Percentiles rank a stretch among this genome's conserved stretches.
These are phyloP conservation scores for Leishmania mexicana DNA, from an alignment of 208 protist species.

Conservation along the genomic window DNA sequence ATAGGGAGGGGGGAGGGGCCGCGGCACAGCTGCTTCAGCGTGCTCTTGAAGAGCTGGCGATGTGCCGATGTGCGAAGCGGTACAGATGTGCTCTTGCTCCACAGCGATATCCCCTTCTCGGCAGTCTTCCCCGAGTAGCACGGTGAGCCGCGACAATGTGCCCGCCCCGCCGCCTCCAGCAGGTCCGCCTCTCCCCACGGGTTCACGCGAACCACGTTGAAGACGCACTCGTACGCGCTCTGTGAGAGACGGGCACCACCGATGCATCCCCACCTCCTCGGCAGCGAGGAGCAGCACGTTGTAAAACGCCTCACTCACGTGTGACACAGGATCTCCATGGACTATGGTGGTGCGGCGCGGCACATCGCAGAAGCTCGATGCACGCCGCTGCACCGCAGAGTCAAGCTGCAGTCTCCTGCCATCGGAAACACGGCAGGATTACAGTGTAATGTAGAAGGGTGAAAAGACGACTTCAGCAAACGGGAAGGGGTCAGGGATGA, in stretches of 20 bases:
- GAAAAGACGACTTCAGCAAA: slow-evolving; percentile 12
- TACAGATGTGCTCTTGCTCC: slow-evolving; percentile 14
- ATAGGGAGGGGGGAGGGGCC: too few relatives aligned
- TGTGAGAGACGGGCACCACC: not conserved
- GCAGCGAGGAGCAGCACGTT: slow-evolving; percentile 11
- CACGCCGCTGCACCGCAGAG: slow-evolving; percentile 4
- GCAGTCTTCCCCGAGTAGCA: not conserved
- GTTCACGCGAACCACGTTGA: slow-evolving; percentile 13
- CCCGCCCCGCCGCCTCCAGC: not conserved
- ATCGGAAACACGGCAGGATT: slow-evolving; percentile 8
- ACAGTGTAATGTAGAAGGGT: slow-evolving; percentile 11
- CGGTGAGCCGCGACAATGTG: not conserved
- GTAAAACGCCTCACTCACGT: slow-evolving; percentile 8
- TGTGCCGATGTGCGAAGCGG: slow-evolving; percentile 9
- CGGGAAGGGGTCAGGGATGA: slow-evolving; percentile 12
- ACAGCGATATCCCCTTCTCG: not conserved
- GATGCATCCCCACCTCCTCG: slow-evolving; percentile 22
- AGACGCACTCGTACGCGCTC: slow-evolving; percentile 20
- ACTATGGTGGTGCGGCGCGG: slow-evolving; percentile 13
- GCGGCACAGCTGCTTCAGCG: not conserved
- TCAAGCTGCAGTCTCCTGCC: slow-evolving; percentile 12
- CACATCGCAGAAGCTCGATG: not conserved
- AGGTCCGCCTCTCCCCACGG: slow-evolving; percentile 23
- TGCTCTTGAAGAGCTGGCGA: slow-evolving; percentile 10
- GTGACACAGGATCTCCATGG: slow-evolving; percentile 10